Evolutionary conservation across 2,329 filamentous ascomycete genomes (phyloP).

Genomic region (Trichoderma atroviride): DNA sequence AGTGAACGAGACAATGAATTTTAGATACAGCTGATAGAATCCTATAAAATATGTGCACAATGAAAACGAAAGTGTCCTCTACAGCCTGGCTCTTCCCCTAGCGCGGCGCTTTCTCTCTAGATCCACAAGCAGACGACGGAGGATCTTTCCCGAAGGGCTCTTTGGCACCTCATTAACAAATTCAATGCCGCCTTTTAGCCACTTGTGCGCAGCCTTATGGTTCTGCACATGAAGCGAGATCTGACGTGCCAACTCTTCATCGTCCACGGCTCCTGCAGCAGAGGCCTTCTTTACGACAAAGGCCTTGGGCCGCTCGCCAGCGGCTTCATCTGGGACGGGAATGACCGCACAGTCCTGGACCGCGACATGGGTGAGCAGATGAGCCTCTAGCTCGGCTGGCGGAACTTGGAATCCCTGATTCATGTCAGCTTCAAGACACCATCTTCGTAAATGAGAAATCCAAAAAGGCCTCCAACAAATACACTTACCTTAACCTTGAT

Average conservation of each 20-base stretch:
- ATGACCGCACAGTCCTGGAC: constrained; percentile 70
- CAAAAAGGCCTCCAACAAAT: background rate
- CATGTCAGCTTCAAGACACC: no score
- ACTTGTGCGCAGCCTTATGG: constrained; percentile 68
- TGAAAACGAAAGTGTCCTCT: no score
- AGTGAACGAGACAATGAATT: no score
- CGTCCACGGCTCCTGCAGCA: constrained; percentile 44
- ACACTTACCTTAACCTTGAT: constrained; percentile 63
- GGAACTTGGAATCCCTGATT: constrained; percentile 63
- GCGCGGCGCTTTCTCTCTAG: constrained; percentile 61
- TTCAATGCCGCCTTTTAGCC: constrained; percentile 61
- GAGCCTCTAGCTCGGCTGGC: constrained; percentile 74
- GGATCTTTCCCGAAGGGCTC: constrained; percentile 71
- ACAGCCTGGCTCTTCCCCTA: constrained; percentile 45
- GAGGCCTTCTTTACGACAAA: constrained; percentile 58
- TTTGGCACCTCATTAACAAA: constrained; percentile 70
- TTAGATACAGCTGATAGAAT: no score
- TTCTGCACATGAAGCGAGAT: constrained; percentile 49
- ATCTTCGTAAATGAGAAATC: no score
- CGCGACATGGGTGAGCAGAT: constrained; percentile 68
- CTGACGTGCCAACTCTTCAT: constrained; percentile 53
- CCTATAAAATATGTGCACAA: no score
- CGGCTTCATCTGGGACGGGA: constrained; percentile 41
- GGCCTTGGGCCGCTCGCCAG: constrained; percentile 63
- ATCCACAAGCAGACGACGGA: constrained; percentile 68